Conservation (phyloP, 2,329 filamentous ascomycete genomes). For the Trichophyton rubrum region DNA sequence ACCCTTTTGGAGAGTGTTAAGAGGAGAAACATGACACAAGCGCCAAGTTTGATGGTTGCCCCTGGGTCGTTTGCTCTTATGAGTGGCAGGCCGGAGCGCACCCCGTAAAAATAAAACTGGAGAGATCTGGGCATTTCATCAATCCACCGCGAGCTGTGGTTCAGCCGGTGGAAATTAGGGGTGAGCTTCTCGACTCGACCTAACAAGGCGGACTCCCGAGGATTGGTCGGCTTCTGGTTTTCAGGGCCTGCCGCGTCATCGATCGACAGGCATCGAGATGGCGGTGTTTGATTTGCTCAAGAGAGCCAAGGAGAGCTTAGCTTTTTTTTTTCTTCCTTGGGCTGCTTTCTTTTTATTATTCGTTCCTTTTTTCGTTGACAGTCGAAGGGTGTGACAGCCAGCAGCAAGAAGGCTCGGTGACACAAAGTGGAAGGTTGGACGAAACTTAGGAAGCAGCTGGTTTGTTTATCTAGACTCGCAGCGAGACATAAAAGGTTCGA, state of each 20-base stretch:
- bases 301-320: not conserved
- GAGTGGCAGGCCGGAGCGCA: not conserved
- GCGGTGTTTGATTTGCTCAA: not conserved
- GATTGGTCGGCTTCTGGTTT: not conserved
- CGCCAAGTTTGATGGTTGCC: not conserved
- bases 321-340: not conserved
- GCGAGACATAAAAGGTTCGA: too few relatives aligned
- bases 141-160: not conserved
- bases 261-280: conserved; percentile 2
- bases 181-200: not conserved
- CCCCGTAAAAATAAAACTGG: not conserved
- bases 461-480: not conserved
- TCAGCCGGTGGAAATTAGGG: not conserved
- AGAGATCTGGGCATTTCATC: not conserved
- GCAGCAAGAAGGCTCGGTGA: not conserved
- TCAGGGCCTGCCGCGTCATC: conserved; percentile 1
- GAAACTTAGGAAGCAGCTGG: not conserved
- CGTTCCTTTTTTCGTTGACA: not conserved
- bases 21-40: not conserved
- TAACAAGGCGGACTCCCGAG: not conserved
- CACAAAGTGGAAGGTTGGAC: not conserved
- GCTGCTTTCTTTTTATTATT: not conserved
- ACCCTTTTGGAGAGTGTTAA: not conserved
- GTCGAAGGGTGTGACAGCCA: not conserved
- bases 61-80: not conserved